Percentiles rank a stretch among this genome's conserved stretches.
phyloP scores from a whole-genome alignment of 306 rosid species.

The Quercus dentata region DNA sequence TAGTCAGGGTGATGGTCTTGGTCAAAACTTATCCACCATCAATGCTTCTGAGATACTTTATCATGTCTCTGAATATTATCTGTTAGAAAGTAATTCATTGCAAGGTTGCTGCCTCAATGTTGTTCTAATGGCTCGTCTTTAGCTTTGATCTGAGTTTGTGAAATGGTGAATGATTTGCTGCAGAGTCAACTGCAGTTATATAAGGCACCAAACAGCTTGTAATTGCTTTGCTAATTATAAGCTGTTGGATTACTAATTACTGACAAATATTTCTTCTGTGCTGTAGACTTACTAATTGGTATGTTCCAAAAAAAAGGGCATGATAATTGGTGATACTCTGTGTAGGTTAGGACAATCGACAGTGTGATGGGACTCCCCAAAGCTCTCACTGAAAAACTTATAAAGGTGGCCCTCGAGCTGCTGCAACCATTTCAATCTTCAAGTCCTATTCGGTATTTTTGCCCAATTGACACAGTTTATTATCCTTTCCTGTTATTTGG shows the following conservation, averaged over 20 bases:
- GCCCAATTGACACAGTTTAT: not conserved
- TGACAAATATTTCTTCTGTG: not conserved
- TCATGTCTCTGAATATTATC: not conserved
- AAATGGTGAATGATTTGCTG: too few relatives aligned
- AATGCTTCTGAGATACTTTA: not conserved
- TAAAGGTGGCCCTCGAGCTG: constrained; percentile 59
- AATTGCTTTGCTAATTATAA: too few relatives aligned
- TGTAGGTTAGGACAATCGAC: constrained; percentile 89
- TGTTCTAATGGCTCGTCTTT: not conserved
- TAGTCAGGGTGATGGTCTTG: not conserved
- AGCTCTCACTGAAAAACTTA: constrained; percentile 64
- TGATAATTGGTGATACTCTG: constrained; percentile 16
- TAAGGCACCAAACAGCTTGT: too few relatives aligned
- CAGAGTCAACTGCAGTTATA: too few relatives aligned
- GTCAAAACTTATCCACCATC: not conserved
- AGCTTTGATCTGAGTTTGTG: not conserved
- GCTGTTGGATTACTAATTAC: not conserved
- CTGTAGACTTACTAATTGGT: not conserved
- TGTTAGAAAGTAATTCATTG: not conserved
- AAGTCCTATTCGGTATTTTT: constrained; percentile 7
- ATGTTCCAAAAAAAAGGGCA: too few relatives aligned
- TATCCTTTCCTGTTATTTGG: not conserved
- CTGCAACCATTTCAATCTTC: constrained; percentile 5
- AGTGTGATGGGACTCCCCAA: constrained; percentile 97
- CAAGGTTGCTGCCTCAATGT: too few relatives aligned